These are phyloP conservation scores for Tulasnella sp. DNA, from an alignment of 768 basidiomycete genomes.

Conservation along the genomic window DNA sequence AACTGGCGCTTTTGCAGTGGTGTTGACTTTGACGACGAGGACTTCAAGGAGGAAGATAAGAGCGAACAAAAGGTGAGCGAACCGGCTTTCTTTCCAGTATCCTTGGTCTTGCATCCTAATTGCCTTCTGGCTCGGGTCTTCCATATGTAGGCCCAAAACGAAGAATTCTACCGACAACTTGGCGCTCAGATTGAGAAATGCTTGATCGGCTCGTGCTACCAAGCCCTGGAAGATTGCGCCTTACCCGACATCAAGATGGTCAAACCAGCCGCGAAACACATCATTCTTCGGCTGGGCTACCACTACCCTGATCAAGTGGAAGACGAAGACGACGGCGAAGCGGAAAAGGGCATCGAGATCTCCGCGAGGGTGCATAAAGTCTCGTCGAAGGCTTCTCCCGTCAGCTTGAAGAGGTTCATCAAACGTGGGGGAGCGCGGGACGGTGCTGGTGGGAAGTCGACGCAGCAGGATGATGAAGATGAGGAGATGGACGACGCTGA, in stretches of 20 bases:
- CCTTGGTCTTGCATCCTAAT: not conserved
- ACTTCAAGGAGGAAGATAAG: conserved; percentile 71
- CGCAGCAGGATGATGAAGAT: conserved; percentile 43
- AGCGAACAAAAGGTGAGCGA: conserved; percentile 66
- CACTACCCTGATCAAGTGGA: conserved; percentile 39
- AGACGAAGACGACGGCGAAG: conserved; percentile 40
- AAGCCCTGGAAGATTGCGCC: conserved; percentile 63
- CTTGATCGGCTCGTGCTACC: conserved; percentile 64
- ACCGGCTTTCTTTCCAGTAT: not conserved
- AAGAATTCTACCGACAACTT: conserved; percentile 65
- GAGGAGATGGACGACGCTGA: conserved; percentile 41
- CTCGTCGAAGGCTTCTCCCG: conserved; percentile 69
- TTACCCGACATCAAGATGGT: conserved; percentile 66
- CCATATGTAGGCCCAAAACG: conserved; percentile 67
- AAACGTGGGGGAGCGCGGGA: conserved; percentile 38
- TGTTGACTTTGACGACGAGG: conserved; percentile 82
- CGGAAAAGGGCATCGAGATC: conserved; percentile 76
- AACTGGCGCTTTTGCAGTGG: conserved; percentile 55
- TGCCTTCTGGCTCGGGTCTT: not conserved
- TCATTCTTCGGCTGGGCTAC: conserved; percentile 78
- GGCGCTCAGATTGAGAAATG: conserved; percentile 52
- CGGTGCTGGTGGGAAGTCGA: conserved; percentile 38
- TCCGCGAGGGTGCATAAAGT: conserved; percentile 77
- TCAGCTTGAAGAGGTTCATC: conserved; percentile 75
- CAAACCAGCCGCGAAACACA: conserved; percentile 68